Evolutionary conservation across 768 basidiomycete genomes (phyloP), one percentile per base, ranked within the genome.

Genomic region (Auriscalpium orientale): DNA sequence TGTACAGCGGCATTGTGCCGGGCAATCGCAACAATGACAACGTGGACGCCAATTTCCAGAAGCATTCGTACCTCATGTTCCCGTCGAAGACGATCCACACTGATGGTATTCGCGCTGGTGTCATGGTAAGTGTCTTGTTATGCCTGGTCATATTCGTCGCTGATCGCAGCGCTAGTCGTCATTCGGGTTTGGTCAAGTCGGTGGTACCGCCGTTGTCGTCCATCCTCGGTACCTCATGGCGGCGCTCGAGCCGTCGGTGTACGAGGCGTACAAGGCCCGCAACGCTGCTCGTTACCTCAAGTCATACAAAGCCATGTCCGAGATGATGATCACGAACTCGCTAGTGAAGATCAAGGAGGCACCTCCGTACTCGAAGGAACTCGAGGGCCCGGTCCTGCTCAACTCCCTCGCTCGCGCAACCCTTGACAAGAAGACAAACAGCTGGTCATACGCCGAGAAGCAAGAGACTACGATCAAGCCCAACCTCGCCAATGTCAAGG

Each of bases 151-250:
- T 35, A 12, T 8, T 35, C 18, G 51, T 56, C 54, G 48, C 55
- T 62, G 49, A 62, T 33, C 18, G 33, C 52, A n/a, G 22, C 49
- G 62, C 22, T 61, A 91, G 85, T 94, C 92, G 1, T 94, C 91
- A 13, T 95, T 95, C 72, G 95, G 97, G 60, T 98, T 98, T 76
- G 95, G 97, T 65, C 97, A 98, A 81, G 95, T 98, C 59, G 97
- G 97, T 53, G 97, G 97, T 54, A 89, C 84, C 55, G 89, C 86
- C 46, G 79, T 95, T 61, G 76, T 98, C 64, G 67, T 98, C 50
- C 87, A 98, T 69, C 95, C 97, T 59, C 88, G 91, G 62, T 91
- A 91, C 74, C 79, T 97, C 60, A 84, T 95, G 60, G 95, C 87
- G 43, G 79, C 88, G 10, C 74, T 98, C 38, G 84, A 93, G 58